phyloP scores from a whole-genome alignment of 768 basidiomycete genomes.

The Tulasnella sp. region DNA sequence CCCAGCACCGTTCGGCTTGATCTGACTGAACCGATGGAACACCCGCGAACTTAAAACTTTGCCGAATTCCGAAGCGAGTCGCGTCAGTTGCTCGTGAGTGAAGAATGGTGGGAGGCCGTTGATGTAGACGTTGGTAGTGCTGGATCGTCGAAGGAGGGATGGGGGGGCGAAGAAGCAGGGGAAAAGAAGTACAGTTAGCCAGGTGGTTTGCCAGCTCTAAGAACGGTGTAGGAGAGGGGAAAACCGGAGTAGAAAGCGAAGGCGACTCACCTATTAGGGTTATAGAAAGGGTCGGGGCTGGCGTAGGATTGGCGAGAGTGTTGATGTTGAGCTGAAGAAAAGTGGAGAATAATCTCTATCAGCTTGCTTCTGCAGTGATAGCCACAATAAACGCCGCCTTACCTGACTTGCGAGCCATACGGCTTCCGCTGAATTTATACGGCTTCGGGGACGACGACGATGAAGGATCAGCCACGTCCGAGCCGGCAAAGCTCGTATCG shows the following conservation, averaged over 20 bases:
- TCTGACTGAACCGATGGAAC: conserved; percentile 78
- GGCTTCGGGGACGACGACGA: background rate
- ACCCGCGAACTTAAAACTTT: conserved; percentile 72
- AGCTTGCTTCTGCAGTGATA: background rate
- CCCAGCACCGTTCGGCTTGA: conserved; percentile 44
- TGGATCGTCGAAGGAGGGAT: conserved; percentile 9
- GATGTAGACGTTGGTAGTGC: conserved; percentile 79
- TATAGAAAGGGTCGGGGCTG: conserved; percentile 30
- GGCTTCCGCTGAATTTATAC: background rate
- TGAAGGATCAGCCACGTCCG: background rate
- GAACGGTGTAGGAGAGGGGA: background rate
- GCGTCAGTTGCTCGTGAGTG: conserved; percentile 73
- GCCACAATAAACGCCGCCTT: background rate
- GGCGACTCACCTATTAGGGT: conserved; percentile 29
- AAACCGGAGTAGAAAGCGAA: background rate
- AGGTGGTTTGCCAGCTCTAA: background rate
- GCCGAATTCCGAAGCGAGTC: conserved; percentile 68
- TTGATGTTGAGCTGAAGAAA: background rate
- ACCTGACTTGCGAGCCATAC: background rate
- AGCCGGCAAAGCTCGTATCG: background rate
- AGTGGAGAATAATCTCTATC: background rate
- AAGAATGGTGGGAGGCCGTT: conserved; percentile 82
- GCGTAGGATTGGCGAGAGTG: background rate
- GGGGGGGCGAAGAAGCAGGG: background rate
- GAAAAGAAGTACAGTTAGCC: no score